phyloP scores from a whole-genome alignment of 176 grass and related monocot species.

The Secale cereale region DNA sequence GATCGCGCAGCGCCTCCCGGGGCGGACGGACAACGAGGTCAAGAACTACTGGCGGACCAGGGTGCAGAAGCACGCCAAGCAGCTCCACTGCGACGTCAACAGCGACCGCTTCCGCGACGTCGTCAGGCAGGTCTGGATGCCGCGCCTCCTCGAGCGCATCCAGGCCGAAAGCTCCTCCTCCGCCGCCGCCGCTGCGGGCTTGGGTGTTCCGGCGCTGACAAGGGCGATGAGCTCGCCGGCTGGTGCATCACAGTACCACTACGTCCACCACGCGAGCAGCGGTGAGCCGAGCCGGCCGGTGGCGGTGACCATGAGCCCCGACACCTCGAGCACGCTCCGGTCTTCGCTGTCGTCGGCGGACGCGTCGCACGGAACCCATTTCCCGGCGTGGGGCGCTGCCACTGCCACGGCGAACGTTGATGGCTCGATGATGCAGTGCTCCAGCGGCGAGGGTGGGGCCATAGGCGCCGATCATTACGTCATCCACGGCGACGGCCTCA shows the following conservation, averaged over 20 bases:
- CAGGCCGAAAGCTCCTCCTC: slow-evolving; percentile 29
- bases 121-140: slow-evolving; percentile 73
- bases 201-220: neutral
- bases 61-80: slow-evolving; percentile 91
- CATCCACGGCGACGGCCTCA: slow-evolving; percentile 22
- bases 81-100: slow-evolving; percentile 80
- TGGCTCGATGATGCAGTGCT: neutral
- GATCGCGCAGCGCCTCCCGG: slow-evolving; percentile 77
- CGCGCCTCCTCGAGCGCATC: slow-evolving; percentile 70
- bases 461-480: neutral
- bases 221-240: slow-evolving; percentile 28
- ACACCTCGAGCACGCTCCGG: slow-evolving; percentile 29
- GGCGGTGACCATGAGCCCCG: slow-evolving; percentile 43
- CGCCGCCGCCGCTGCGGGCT: neutral
- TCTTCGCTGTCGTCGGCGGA: slow-evolving; percentile 28
- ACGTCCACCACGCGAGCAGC: neutral
- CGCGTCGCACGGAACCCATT: slow-evolving; percentile 4
- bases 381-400: slow-evolving; percentile 1
- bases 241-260: neutral
- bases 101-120: slow-evolving; percentile 79
- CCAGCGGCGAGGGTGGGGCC: neutral
- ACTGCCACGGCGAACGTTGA: neutral
- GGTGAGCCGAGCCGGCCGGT: neutral
- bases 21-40: slow-evolving; percentile 91
- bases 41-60: slow-evolving; percentile 98